Conservation (phyloP, 164 flowering plant genomes). For the Echeveria elegans region DNA sequence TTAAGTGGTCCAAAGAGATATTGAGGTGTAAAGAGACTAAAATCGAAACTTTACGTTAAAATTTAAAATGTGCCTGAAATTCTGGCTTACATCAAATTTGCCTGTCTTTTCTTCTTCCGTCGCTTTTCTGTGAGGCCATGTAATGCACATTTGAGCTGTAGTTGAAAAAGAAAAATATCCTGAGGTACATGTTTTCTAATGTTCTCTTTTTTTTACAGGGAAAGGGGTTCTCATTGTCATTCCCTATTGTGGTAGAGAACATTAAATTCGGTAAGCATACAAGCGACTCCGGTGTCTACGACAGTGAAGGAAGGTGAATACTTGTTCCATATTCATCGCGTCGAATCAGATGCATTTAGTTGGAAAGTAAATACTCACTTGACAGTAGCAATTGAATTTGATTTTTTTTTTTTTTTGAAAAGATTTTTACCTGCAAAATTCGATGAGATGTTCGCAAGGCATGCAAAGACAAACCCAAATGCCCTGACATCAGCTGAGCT, state of each 20-base stretch:
- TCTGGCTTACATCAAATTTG: neutral
- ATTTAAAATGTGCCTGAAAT: neutral
- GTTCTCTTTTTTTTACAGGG: constrained; percentile 33
- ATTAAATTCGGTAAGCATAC: constrained; percentile 62
- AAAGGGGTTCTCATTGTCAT: constrained; percentile 27
- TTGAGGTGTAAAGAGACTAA: neutral
- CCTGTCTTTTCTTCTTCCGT: neutral
- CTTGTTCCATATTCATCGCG: neutral
- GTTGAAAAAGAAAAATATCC: neutral
- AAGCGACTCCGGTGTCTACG: constrained; percentile 81
- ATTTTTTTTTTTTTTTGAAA: neutral
- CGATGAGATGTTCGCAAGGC: constrained; percentile 65
- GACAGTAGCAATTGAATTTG: neutral
- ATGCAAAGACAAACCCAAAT: constrained; percentile 36
- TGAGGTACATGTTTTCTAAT: too few relatives aligned
- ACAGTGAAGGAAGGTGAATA: constrained; percentile 74
- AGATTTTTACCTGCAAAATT: constrained; percentile 60
- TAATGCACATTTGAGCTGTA: neutral
- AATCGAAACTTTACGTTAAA: neutral
- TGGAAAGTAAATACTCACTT: neutral
- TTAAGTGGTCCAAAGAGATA: neutral
- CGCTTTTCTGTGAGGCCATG: neutral
- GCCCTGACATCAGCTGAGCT: constrained; percentile 67
- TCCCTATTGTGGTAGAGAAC: constrained; percentile 70
- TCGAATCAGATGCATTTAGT: neutral